A percentile compares a stretch with the other conserved stretches of the same genome.
phyloP scores from a whole-genome alignment of 2,329 filamentous ascomycete genomes.

The Alternaria sp. region DNA sequence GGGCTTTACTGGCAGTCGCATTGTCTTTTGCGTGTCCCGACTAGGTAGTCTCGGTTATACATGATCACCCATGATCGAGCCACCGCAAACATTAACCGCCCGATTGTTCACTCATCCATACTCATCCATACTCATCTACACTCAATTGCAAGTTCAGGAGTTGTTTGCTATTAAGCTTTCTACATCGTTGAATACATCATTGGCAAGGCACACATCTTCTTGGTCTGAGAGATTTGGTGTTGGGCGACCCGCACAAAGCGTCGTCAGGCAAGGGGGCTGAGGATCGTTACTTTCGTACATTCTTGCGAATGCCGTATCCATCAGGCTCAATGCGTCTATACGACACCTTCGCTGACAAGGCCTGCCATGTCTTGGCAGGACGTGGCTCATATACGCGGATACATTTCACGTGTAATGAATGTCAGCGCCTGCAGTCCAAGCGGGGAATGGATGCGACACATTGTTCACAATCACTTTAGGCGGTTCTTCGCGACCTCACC shows the following conservation, averaged over 20 bases:
- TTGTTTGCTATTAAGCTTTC: not conserved
- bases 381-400: constrained; percentile 13
- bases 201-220: constrained; percentile 15
- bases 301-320: constrained; percentile 36
- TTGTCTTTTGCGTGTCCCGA: not conserved
- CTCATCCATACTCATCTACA: constrained; percentile 17
- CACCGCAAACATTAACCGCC: constrained; percentile 1
- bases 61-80: constrained; percentile 13
- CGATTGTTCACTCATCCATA: constrained; percentile 22
- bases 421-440: constrained; percentile 29
- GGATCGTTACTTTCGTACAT: constrained; percentile 30
- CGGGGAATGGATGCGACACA: not conserved
- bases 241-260: constrained; percentile 22
- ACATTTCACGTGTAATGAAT: constrained; percentile 25
- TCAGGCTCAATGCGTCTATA: constrained; percentile 20
- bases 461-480: not conserved
- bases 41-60: constrained; percentile 3
- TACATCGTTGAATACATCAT: not conserved
- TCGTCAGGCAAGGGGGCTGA: constrained; percentile 46
- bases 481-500: constrained; percentile 4
- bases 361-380: constrained; percentile 4
- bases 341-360: constrained; percentile 18
- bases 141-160: constrained; percentile 2
- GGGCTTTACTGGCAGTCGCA: not conserved
- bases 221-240: constrained; percentile 15